phyloP scores from a whole-genome alignment of 148 eudicot genomes.

The Fagopyrum tataricum region DNA sequence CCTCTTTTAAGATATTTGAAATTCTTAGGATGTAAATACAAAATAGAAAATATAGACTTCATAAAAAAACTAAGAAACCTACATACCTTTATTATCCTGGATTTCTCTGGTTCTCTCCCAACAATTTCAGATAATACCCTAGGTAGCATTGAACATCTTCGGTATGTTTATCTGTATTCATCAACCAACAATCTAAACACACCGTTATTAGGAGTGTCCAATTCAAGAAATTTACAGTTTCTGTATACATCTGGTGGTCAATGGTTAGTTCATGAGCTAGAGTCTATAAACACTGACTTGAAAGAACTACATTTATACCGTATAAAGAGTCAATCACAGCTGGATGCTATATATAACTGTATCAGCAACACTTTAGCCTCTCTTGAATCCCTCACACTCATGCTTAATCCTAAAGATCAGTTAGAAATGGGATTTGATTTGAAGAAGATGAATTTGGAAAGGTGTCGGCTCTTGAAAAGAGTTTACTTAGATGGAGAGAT shows the following conservation, averaged over 20 bases:
- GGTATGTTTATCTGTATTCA: not conserved
- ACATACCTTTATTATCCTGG: not conserved
- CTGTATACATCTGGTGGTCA: not conserved
- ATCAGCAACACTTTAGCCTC: not conserved
- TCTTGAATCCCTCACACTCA: not conserved
- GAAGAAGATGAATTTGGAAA: not conserved
- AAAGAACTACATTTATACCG: not conserved
- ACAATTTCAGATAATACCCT: not conserved
- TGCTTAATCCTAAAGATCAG: not conserved
- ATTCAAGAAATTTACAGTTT: not conserved
- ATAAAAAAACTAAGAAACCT: slow-evolving; percentile 2
- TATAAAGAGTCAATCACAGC: not conserved
- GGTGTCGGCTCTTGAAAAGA: not conserved
- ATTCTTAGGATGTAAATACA: not conserved
- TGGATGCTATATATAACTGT: not conserved
- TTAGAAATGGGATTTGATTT: not conserved
- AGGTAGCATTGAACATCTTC: not conserved
- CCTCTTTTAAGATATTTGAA: not conserved
- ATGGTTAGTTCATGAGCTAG: not conserved
- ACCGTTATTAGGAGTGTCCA: not conserved
- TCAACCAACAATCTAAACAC: too few relatives aligned
- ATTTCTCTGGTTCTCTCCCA: not conserved
- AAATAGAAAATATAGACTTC: not conserved
- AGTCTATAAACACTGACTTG: not conserved
- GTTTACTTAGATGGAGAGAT: not conserved